These are phyloP conservation scores for Waltergamsia citrina DNA, from an alignment of 2,329 filamentous ascomycete species.

Conservation along the genomic window DNA sequence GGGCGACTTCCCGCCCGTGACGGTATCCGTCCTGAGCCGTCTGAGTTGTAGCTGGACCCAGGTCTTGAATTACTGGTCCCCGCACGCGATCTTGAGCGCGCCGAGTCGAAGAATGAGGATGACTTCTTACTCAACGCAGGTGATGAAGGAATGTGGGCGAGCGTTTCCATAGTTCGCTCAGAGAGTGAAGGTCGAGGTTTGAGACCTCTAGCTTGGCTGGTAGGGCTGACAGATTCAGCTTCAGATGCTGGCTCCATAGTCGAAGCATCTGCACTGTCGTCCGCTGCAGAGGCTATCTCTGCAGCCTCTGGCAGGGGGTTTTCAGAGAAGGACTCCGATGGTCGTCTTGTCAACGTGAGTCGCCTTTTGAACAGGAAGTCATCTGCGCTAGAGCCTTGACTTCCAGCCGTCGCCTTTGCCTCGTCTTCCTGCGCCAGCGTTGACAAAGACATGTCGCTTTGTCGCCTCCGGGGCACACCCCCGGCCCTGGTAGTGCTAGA, in stretches of 20 bases:
- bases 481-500: background rate
- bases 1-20: conserved; percentile 43
- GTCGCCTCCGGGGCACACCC: background rate
- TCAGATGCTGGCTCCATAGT: background rate
- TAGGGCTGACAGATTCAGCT: conserved; percentile 11
- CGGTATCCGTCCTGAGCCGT: conserved; percentile 40
- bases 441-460: conserved; percentile 11
- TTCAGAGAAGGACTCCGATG: conserved; percentile 14
- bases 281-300: conserved; percentile 6
- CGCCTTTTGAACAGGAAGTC: conserved; percentile 13
- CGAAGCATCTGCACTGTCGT: conserved; percentile 12
- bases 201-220: no score
- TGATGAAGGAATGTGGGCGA: conserved; percentile 69
- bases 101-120: conserved; percentile 59
- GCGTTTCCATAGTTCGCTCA: conserved; percentile 78
- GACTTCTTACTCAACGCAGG: conserved; percentile 57
- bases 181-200: conserved; percentile 52
- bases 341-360: conserved; percentile 19
- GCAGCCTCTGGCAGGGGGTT: background rate
- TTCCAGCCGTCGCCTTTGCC: conserved; percentile 12
- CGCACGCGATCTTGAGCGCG: conserved; percentile 44
- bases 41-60: conserved; percentile 53
- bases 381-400: conserved; percentile 11
- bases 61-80: conserved; percentile 37
- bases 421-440: conserved; percentile 14